Percentiles rank a stretch among this genome's conserved stretches.
Evolutionary conservation across 371 early-diverging fungal genomes (phyloP).

Genomic region (Batkoa obscura): DNA sequence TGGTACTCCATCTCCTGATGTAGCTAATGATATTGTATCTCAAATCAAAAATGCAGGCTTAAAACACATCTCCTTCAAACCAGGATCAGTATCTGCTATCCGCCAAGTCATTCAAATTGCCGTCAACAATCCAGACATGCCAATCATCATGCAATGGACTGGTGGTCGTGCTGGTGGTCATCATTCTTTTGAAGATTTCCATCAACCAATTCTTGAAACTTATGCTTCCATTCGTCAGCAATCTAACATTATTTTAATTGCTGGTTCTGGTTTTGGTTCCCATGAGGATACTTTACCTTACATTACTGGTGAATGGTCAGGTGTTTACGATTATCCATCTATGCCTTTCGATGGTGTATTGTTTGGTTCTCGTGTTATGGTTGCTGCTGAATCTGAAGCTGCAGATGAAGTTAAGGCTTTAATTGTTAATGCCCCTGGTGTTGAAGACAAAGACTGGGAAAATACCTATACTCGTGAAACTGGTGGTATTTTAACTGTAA

Average conservation of each 20-base stretch:
- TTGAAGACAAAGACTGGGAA: conserved; percentile 80
- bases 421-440: conserved; percentile 77
- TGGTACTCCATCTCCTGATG: conserved; percentile 80
- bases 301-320: conserved; percentile 85
- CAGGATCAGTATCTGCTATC: conserved; percentile 70
- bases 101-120: conserved; percentile 78
- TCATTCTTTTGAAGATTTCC: conserved; percentile 91
- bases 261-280: conserved; percentile 84
- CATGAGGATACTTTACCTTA: conserved; percentile 82
- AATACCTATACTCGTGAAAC: conserved; percentile 75
- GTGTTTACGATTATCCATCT: conserved; percentile 61
- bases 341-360: conserved; percentile 96
- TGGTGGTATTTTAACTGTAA: conserved; percentile 84
- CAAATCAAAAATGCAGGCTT: conserved; percentile 64
- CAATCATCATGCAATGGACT: conserved; percentile 89
- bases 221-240: conserved; percentile 77
- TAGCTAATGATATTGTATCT: conserved; percentile 66
- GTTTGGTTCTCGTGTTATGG: conserved; percentile 89
- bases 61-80: conserved; percentile 82
- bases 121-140: conserved; percentile 70
- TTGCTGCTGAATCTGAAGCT: conserved; percentile 77
- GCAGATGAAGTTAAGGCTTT: conserved; percentile 72
- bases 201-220: conserved; percentile 81
- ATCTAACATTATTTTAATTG: conserved; percentile 72
- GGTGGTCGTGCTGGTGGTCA: conserved; percentile 95